Conservation (phyloP, 2,329 filamentous ascomycete species). For the Helicocarpus griseus region DNA sequence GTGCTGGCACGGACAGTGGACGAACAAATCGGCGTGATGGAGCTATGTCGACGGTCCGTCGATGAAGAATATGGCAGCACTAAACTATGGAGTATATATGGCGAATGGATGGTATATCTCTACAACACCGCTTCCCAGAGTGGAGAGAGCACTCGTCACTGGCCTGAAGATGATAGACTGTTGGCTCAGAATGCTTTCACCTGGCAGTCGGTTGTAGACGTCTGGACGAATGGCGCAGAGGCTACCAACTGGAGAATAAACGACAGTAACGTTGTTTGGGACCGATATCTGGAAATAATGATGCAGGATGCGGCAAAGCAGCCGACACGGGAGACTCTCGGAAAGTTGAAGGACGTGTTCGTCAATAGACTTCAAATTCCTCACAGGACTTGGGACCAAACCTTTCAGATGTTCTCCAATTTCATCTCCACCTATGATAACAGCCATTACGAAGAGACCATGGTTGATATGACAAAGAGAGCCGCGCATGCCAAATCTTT, state of each 20-base stretch:
- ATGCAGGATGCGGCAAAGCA: slow-evolving; percentile 42
- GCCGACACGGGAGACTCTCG: slow-evolving; percentile 40
- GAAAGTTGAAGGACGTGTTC: slow-evolving; percentile 42
- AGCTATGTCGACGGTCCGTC: slow-evolving; percentile 50
- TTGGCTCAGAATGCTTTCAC: slow-evolving; percentile 52
- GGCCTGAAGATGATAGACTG: slow-evolving; percentile 48
- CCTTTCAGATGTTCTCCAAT: slow-evolving; percentile 49
- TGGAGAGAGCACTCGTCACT: slow-evolving; percentile 25
- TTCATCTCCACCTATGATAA: slow-evolving; percentile 49
- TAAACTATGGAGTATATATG: slow-evolving; percentile 53
- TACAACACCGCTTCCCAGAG: slow-evolving; percentile 40
- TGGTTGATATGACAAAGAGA: slow-evolving; percentile 45
- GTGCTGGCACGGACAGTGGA: slow-evolving; percentile 46
- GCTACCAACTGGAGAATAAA: slow-evolving; percentile 52
- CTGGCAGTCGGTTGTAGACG: slow-evolving; percentile 45
- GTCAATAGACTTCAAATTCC: slow-evolving; percentile 47
- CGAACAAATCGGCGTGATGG: slow-evolving; percentile 49
- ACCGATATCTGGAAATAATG: slow-evolving; percentile 48
- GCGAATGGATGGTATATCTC: slow-evolving; percentile 50
- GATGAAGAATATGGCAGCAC: slow-evolving; percentile 53
- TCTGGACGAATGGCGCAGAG: slow-evolving; percentile 47
- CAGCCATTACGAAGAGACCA: slow-evolving; percentile 46
- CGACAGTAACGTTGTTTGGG: slow-evolving; percentile 53
- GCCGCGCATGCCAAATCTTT: slow-evolving; percentile 45
- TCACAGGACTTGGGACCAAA: slow-evolving; percentile 51